A percentile compares a stretch with the other conserved stretches of the same genome.
These are phyloP conservation scores for Botrytis elliptica DNA, from an alignment of 2,329 filamentous ascomycete species.

Conservation along the genomic window DNA sequence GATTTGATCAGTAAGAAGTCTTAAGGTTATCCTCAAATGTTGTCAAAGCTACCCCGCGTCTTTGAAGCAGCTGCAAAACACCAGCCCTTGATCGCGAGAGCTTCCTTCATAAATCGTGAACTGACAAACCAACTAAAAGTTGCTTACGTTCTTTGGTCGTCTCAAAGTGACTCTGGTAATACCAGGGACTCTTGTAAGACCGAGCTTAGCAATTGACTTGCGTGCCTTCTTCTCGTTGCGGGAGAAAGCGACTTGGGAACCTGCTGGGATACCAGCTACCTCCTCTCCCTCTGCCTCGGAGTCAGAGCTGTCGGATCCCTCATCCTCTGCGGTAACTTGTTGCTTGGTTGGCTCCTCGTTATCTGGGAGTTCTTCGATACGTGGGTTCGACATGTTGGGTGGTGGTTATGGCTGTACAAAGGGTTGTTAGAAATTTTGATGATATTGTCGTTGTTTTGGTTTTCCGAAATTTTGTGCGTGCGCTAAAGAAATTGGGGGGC, in stretches of 20 bases:
- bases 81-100: not conserved
- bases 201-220: slow-evolving; percentile 98
- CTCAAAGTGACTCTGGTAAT: slow-evolving; percentile 98
- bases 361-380: slow-evolving; percentile 96
- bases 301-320: slow-evolving; percentile 66
- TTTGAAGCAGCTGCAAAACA: slow-evolving; percentile 2
- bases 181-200: slow-evolving; percentile 91
- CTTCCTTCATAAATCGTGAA: slow-evolving; percentile 6
- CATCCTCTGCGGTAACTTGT: slow-evolving; percentile 68
- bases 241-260: slow-evolving; percentile 87
- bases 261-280: slow-evolving; percentile 66
- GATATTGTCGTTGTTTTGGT: slow-evolving; percentile 20
- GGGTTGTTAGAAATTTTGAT: slow-evolving; percentile 31
- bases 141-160: slow-evolving; percentile 96
- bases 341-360: slow-evolving; percentile 75
- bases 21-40: not conserved
- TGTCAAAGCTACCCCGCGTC: slow-evolving; percentile 1
- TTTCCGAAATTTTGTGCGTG: slow-evolving; percentile 34
- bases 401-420: slow-evolving; percentile 40
- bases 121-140: not conserved
- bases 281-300: slow-evolving; percentile 79
- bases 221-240: slow-evolving; percentile 99
- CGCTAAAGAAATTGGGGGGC: slow-evolving; percentile 26
- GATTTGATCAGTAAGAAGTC: slow-evolving; percentile 24
- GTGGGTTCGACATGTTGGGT: slow-evolving; percentile 88